Conservation (phyloP, 257 asterid species). For the Nicotiana benthamiana region DNA sequence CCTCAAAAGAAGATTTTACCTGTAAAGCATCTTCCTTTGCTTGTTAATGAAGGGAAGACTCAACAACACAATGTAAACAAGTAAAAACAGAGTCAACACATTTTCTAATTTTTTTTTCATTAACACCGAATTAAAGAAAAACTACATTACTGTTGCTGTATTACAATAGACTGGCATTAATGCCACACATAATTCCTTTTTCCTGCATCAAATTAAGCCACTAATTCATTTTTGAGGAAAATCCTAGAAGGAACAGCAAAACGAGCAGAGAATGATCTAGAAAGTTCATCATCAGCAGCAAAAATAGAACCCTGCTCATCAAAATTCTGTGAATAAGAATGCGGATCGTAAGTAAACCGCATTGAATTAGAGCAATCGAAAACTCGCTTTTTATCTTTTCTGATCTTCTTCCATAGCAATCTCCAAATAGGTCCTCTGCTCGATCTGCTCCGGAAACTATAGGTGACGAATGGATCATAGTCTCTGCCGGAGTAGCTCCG, state of each 20-base stretch:
- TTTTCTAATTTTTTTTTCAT: not conserved
- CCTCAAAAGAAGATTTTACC: not conserved
- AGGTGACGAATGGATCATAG: not conserved
- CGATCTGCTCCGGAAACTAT: conserved; percentile 26
- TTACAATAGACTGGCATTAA: not conserved
- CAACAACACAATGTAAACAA: not conserved
- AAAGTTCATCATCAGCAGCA: conserved; percentile 41
- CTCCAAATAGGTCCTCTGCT: conserved; percentile 36
- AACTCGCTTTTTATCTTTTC: conserved; percentile 48
- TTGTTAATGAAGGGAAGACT: not conserved
- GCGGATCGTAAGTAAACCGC: conserved; percentile 64
- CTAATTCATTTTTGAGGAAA: conserved; percentile 38
- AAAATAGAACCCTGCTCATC: conserved; percentile 40
- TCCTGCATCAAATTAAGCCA: conserved; percentile 21
- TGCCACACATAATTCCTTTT: not conserved
- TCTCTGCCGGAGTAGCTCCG: not conserved
- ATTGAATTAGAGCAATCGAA: conserved; percentile 30
- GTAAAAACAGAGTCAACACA: not conserved
- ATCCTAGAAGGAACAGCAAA: conserved; percentile 64
- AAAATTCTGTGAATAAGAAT: conserved; percentile 68
- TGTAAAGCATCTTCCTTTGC: not conserved
- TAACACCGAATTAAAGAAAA: not conserved
- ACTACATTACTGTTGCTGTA: not conserved
- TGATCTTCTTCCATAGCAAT: conserved; percentile 63
- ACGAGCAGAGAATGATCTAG: conserved; percentile 75